phyloP scores from a whole-genome alignment of 1,139 yeast species.

The Lodderomyces pseudojiufengensis region DNA sequence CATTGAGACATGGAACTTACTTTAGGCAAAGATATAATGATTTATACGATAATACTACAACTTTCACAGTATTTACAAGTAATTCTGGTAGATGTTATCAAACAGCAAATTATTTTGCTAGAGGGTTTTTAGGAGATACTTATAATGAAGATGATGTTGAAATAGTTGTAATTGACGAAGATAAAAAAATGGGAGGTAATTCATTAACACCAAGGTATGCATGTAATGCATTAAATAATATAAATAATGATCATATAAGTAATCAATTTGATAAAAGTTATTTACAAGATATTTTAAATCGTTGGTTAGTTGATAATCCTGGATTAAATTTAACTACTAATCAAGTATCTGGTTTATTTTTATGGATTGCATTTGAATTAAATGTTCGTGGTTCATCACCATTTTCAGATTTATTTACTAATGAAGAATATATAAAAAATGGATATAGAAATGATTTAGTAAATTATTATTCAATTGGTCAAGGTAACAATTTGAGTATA shows the following conservation, averaged over 20 bases:
- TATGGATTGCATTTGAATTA: slow-evolving; percentile 54
- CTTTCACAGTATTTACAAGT: slow-evolving; percentile 32
- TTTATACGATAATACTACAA: slow-evolving; percentile 18
- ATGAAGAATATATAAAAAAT: slow-evolving; percentile 44
- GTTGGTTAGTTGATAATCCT: slow-evolving; percentile 31
- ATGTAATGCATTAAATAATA: slow-evolving; percentile 19
- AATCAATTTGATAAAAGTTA: slow-evolving; percentile 20
- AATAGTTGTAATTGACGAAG: slow-evolving; percentile 28
- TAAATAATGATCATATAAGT: slow-evolving; percentile 12
- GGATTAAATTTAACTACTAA: slow-evolving; percentile 32
- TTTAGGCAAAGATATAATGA: slow-evolving; percentile 31
- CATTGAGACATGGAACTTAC: slow-evolving; percentile 31
- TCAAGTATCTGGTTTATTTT: slow-evolving; percentile 41
- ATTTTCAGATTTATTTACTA: slow-evolving; percentile 48
- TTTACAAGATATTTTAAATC: slow-evolving; percentile 31
- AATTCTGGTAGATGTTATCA: slow-evolving; percentile 30
- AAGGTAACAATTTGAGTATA: slow-evolving; percentile 43
- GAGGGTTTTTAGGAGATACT: slow-evolving; percentile 31
- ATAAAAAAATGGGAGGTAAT: slow-evolving; percentile 31
- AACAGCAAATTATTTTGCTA: slow-evolving; percentile 29
- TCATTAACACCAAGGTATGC: slow-evolving; percentile 30
- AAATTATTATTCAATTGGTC: slow-evolving; percentile 48
- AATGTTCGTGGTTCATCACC: slow-evolving; percentile 47
- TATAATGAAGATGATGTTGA: slow-evolving; percentile 18
- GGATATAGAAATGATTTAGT: slow-evolving; percentile 34